A percentile compares a stretch with the other conserved stretches of the same genome.
Evolutionary conservation across 163 green algal genomes (phyloP).

Genomic region (Chlamydomonas reinhardtii): DNA sequence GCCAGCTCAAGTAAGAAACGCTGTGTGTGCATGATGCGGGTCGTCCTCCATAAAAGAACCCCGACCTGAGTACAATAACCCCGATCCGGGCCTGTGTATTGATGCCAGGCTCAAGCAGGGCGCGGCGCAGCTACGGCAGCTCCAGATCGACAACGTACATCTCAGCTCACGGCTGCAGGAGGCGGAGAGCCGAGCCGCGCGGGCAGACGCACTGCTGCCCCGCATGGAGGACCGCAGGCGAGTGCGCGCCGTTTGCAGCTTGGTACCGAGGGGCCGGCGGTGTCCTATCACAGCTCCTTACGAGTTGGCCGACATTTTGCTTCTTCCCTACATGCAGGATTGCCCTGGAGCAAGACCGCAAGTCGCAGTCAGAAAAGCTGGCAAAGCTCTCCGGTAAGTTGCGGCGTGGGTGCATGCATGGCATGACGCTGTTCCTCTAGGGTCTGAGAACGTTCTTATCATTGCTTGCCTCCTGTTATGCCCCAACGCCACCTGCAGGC

Average conservation of each 20-base stretch:
- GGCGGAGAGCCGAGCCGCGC: background rate
- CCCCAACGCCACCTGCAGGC: background rate
- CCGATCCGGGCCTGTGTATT: no score
- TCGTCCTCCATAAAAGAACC: no score
- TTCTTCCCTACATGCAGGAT: background rate
- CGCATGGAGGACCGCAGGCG: conserved; percentile 56
- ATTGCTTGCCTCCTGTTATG: no score
- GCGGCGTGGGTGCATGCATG: no score
- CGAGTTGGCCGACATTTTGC: no score
- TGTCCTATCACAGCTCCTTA: no score
- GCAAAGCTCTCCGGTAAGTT: conserved; percentile 7
- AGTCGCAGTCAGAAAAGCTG: conserved; percentile 26
- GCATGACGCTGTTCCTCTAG: no score
- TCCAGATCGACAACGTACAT: conserved; percentile 41
- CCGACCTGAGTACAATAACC: no score
- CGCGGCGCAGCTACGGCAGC: conserved; percentile 25
- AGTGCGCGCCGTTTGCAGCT: background rate
- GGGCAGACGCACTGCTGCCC: conserved; percentile 41
- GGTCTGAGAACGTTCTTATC: no score
- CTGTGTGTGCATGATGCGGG: no score
- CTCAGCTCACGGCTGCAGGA: conserved; percentile 33
- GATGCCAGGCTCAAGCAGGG: conserved; percentile 11
- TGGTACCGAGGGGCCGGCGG: no score
- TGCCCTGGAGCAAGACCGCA: conserved; percentile 52
- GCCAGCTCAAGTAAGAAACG: background rate